Conservation (phyloP, 257 asterid species). For the Lavandula angustifolia region DNA sequence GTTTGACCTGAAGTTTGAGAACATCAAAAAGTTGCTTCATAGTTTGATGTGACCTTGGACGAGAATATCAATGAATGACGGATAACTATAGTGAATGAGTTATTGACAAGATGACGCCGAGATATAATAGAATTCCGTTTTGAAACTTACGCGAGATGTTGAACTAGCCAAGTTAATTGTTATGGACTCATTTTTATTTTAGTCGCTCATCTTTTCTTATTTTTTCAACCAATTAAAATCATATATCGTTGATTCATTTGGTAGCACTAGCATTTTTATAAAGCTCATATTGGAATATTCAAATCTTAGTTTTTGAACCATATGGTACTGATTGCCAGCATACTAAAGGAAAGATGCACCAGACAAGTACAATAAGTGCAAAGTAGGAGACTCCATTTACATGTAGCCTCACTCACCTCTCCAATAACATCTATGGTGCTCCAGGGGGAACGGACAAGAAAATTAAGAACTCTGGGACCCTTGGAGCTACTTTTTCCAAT, state of each 20-base stretch:
- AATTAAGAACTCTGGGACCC: slow-evolving; percentile 73
- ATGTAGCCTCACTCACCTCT: slow-evolving; percentile 58
- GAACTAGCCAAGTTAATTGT: not conserved
- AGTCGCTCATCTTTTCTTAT: not conserved
- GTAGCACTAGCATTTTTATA: slow-evolving; percentile 11
- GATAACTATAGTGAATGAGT: not conserved
- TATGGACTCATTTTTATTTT: not conserved
- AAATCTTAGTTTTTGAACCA: slow-evolving; percentile 22
- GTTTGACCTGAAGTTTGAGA: slow-evolving; percentile 61
- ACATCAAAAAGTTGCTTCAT: slow-evolving; percentile 19
- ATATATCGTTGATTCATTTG: not conserved
- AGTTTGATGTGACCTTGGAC: not conserved
- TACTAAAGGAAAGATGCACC: slow-evolving; percentile 21
- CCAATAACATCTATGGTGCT: slow-evolving; percentile 78
- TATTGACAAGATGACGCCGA: slow-evolving; percentile 4
- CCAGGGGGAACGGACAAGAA: slow-evolving; percentile 97
- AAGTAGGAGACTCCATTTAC: not conserved
- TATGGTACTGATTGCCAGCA: slow-evolving; percentile 18
- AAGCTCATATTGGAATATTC: slow-evolving; percentile 13
- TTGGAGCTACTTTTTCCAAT: slow-evolving; percentile 83
- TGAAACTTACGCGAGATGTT: not conserved
- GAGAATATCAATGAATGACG: slow-evolving; percentile 3
- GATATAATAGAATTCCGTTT: not conserved
- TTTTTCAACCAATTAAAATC: not conserved
- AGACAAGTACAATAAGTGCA: slow-evolving; percentile 12